Base-by-base conservation (phyloP, 2,329 filamentous ascomycete species). In the Aspergillus ruber region DNA sequence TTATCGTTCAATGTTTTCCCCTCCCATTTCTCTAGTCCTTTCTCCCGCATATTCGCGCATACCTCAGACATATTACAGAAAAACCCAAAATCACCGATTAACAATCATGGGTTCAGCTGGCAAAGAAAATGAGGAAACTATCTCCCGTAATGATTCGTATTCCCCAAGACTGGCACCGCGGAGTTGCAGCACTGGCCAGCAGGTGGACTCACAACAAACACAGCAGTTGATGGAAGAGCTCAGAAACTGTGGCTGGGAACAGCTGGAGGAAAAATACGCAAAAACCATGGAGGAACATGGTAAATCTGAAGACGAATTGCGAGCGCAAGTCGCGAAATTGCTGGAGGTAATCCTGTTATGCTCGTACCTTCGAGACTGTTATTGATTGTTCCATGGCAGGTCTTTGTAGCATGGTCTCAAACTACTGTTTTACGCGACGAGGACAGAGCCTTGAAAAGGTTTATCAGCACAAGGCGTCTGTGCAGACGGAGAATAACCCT, bases 371-470 rank as follows among this genome's bases (percentile, higher is more conserved):
- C 13, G 3, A 32, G 8, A 41, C 13, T 23, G 15, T 21, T 23
- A 36, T 44, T 57, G 36, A 55, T 33, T 20, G 17, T 18, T 13
- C 21, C 10, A 44, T 12, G 36, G 40, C 43, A 94, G 88, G 86
- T 86, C 63, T 95, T 95, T 65, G 78, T 78, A 49, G 72, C 83
- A 32, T 96, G 90, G 90, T 86, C 87, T 20, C 76, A 84, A 17
- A 81, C 86, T 10, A 85, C 86, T 1, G 78, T 83, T 27, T 71
- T 75, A 9, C 83, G 88, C 51, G 90, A 95, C 65, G 83, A 86
- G 47, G 83, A 85, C 50, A 80, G 90, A 47, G 86, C 87, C 20
- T 76, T 82, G 53, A 91, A 91, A 67, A 82, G 90, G 85, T 85
- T 66, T 47, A 69, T 50, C 46, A 39, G 18, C 7, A 3, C 18